Conservation (phyloP, 176 grass and related monocot species). For the Juncus inflexus region DNA sequence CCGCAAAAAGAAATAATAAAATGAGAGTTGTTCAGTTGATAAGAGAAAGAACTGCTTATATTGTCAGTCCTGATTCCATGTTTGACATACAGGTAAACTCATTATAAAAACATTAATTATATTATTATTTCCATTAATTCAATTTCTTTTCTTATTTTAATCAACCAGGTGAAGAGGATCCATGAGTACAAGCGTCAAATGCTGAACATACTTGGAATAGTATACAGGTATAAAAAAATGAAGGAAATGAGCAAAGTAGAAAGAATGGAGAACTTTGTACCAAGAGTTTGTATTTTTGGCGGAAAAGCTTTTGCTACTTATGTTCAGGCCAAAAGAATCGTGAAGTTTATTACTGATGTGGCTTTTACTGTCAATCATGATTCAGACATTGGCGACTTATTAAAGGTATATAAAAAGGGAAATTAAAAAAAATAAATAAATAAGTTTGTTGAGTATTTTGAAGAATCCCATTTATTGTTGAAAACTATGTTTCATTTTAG, state of each 20-base stretch:
- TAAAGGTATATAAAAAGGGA: conserved; percentile 57
- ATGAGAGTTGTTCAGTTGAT: conserved; percentile 76
- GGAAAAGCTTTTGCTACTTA: conserved; percentile 99
- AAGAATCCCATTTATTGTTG: no score
- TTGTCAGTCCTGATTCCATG: conserved; percentile 93
- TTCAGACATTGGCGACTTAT: conserved; percentile 80
- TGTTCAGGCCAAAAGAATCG: conserved; percentile 91
- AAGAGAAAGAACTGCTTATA: conserved; percentile 89
- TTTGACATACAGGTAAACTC: conserved; percentile 86
- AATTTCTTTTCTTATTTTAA: conserved; percentile 26
- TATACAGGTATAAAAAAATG: conserved; percentile 98
- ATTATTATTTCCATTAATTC: no score
- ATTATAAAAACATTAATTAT: no score
- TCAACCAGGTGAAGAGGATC: conserved; percentile 87
- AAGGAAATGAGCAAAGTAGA: conserved; percentile 85
- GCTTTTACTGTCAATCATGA: conserved; percentile 89
- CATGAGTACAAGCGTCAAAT: conserved; percentile 97
- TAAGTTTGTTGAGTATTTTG: background rate
- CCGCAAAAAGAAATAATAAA: conserved; percentile 78
- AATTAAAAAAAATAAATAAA: no score
- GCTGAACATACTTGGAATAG: conserved; percentile 94
- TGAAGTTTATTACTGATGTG: conserved; percentile 97
- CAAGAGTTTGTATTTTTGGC: conserved; percentile 96
- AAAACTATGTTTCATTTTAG: no score
- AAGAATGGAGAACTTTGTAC: conserved; percentile 65